Conservation (phyloP, 2,329 filamentous ascomycete genomes). For the Pseudophaeomoniella oleicola region DNA sequence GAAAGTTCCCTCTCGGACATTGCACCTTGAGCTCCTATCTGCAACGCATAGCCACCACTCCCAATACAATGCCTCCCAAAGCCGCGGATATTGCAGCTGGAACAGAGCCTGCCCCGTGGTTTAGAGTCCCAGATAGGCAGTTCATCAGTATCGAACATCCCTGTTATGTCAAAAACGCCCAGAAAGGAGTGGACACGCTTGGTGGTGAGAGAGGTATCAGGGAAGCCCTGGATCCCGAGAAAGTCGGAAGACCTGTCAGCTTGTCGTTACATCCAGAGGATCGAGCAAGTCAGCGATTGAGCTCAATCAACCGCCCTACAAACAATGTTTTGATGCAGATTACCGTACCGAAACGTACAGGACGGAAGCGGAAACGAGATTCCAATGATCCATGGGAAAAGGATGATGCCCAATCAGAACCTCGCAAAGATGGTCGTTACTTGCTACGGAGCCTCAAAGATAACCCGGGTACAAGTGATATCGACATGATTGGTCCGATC, state of each 20-base stretch:
- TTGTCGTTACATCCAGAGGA: conserved; percentile 71
- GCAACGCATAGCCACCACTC: neutral
- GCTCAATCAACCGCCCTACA: conserved; percentile 60
- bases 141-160: conserved; percentile 54
- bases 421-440: conserved; percentile 37
- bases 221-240: conserved; percentile 32
- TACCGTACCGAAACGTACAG: conserved; percentile 73
- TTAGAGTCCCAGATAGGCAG: conserved; percentile 34
- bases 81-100: neutral
- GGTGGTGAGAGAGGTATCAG: conserved; percentile 40
- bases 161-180: conserved; percentile 48
- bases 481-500: conserved; percentile 58
- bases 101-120: conserved; percentile 26
- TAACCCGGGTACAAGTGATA: conserved; percentile 50
- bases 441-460: conserved; percentile 54
- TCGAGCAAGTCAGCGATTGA: conserved; percentile 60
- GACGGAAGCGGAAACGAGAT: conserved; percentile 73
- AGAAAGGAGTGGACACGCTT: conserved; percentile 48
- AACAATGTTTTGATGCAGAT: conserved; percentile 80
- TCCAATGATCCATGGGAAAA: conserved; percentile 49
- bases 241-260: conserved; percentile 38
- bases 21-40: neutral
- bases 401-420: conserved; percentile 19
- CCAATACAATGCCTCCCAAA: neutral
- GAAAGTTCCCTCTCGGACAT: no score